These are phyloP conservation scores for Naganishia cerealis DNA, from an alignment of 1,284 basidiomycete genomes.

Conservation along the genomic window DNA sequence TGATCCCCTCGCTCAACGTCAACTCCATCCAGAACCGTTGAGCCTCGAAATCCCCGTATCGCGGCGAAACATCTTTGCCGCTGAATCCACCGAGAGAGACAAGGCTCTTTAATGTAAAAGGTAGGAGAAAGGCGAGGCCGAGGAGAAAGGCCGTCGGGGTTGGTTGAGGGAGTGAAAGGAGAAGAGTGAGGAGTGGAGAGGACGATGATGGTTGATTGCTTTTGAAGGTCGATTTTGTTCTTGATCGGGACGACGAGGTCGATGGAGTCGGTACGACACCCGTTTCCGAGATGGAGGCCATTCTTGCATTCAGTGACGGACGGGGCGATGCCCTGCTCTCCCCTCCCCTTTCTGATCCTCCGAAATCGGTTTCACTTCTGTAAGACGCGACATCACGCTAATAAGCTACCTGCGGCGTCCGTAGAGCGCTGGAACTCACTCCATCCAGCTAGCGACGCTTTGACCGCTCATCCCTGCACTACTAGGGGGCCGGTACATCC, in stretches of 20 bases:
- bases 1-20: constrained; percentile 59
- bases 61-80: constrained; percentile 69
- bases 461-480: constrained; percentile 11
- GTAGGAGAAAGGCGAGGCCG: not conserved
- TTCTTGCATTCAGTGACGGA: not conserved
- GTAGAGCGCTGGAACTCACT: not conserved
- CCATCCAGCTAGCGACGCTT: constrained; percentile 14
- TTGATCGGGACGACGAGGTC: not conserved
- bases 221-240: not conserved
- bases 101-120: constrained; percentile 8
- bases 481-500: constrained; percentile 3
- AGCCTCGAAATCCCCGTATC: constrained; percentile 90
- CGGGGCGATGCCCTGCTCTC: not conserved
- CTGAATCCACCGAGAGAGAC: constrained; percentile 7
- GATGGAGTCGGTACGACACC: not conserved
- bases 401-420: not conserved
- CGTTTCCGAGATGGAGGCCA: constrained; percentile 11
- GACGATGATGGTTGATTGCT: not conserved
- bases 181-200: constrained; percentile 1
- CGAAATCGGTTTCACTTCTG: constrained; percentile 22
- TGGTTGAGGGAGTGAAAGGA: constrained; percentile 5
- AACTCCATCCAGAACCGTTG: constrained; percentile 94
- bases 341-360: constrained; percentile 8
- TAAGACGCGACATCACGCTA: not conserved
- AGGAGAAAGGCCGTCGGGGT: not conserved